These are phyloP conservation scores for Teratosphaeria gauchensis DNA, from an alignment of 2,329 filamentous ascomycete genomes.

Conservation along the genomic window DNA sequence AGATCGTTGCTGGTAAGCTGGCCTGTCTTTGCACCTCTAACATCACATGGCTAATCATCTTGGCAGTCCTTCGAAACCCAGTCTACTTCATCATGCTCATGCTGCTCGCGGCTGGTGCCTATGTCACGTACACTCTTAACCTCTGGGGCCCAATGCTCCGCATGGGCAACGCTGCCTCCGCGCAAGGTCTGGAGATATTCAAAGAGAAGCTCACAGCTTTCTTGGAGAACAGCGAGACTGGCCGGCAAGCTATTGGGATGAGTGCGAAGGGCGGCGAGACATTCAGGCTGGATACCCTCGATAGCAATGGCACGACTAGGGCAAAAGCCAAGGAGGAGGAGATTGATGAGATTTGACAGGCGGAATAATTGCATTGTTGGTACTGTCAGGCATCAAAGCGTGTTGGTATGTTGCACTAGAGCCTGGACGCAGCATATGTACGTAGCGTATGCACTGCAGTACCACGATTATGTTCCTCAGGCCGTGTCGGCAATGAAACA, in stretches of 20 bases:
- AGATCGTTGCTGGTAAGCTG: conserved; percentile 78
- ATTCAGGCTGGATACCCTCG: conserved; percentile 29
- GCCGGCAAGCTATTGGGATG: conserved; percentile 74
- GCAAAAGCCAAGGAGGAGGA: conserved; percentile 23
- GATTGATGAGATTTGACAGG: conserved; percentile 26
- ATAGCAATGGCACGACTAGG: conserved; percentile 35
- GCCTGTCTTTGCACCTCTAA: neutral
- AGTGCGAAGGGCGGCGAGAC: conserved; percentile 46
- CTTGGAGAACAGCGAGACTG: conserved; percentile 75
- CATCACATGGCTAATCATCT: neutral
- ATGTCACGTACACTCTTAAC: conserved; percentile 87
- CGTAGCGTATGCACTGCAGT: neutral
- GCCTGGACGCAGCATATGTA: neutral
- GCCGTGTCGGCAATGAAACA: neutral
- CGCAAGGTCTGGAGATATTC: conserved; percentile 80
- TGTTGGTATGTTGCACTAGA: neutral
- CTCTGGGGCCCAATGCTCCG: conserved; percentile 92
- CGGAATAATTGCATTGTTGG: neutral
- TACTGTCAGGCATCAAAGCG: neutral
- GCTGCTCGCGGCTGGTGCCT: conserved; percentile 64
- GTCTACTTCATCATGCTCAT: conserved; percentile 85
- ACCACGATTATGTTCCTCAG: neutral
- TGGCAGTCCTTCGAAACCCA: conserved; percentile 78
- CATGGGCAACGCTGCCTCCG: conserved; percentile 81
- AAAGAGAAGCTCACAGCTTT: conserved; percentile 89